These are phyloP conservation scores for Dictyostelium capitatum DNA, from an alignment of 78 protist species.

Conservation along the genomic window DNA sequence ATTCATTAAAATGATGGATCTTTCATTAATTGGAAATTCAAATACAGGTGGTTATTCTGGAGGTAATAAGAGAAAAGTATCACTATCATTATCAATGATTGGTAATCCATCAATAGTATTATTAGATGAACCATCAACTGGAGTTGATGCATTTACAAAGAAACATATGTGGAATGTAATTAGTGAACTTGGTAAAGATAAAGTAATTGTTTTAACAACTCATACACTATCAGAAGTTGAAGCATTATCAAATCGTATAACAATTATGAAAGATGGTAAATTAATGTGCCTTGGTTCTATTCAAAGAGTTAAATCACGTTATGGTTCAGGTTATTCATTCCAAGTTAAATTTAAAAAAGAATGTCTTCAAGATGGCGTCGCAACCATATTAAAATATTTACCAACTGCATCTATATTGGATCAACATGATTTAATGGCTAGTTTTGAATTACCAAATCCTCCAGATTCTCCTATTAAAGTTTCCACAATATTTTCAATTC, in stretches of 20 bases:
- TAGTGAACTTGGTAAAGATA: conserved; percentile 34
- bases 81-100: conserved; percentile 90
- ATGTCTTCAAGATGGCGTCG: conserved; percentile 27
- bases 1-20: conserved; percentile 70
- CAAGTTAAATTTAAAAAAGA: conserved; percentile 69
- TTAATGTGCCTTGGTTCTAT: conserved; percentile 82
- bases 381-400: conserved; percentile 15
- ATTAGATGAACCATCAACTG: conserved; percentile 81
- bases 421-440: conserved; percentile 59
- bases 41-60: conserved; percentile 84
- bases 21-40: conserved; percentile 20
- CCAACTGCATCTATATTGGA: conserved; percentile 32
- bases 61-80: conserved; percentile 92
- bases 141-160: conserved; percentile 90
- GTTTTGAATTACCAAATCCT: conserved; percentile 50
- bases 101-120: conserved; percentile 85
- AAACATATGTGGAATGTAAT: conserved; percentile 89
- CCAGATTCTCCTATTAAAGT: conserved; percentile 26
- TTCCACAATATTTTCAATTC: conserved; percentile 28
- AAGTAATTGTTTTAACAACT: conserved; percentile 91
- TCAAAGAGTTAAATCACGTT: conserved; percentile 74
- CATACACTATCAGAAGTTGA: conserved; percentile 92
- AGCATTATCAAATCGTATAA: conserved; percentile 81
- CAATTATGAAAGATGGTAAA: conserved; percentile 83
- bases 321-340: conserved; percentile 75